These are phyloP conservation scores for Cucumis cinereus DNA, from an alignment of 306 rosid species.

Conservation along the genomic window DNA sequence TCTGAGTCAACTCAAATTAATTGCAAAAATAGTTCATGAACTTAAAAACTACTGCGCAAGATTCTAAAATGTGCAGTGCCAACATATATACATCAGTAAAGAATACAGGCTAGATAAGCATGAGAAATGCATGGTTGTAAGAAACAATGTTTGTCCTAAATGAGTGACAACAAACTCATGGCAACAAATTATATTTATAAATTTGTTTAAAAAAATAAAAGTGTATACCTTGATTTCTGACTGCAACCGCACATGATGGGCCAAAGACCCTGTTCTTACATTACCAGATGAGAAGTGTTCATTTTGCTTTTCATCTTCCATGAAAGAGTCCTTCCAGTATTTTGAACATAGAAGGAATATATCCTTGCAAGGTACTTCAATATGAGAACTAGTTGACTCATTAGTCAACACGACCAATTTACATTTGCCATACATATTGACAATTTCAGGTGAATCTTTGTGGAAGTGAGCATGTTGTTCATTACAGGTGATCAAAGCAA, in stretches of 20 bases:
- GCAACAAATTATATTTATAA: background rate
- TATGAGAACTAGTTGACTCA: slow-evolving; percentile 51
- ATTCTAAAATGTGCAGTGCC: background rate
- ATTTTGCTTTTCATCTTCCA: slow-evolving; percentile 28
- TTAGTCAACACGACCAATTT: slow-evolving; percentile 57
- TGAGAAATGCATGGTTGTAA: background rate
- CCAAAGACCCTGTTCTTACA: slow-evolving; percentile 22
- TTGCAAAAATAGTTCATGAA: background rate
- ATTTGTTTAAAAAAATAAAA: background rate
- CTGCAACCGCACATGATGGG: slow-evolving; percentile 17
- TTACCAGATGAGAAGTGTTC: slow-evolving; percentile 23
- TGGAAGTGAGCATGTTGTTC: slow-evolving; percentile 18
- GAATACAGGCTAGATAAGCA: background rate
- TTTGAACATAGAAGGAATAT: slow-evolving; percentile 42
- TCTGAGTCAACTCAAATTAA: background rate
- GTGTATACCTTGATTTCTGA: slow-evolving; percentile 37
- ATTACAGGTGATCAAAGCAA: slow-evolving; percentile 57
- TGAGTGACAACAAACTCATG: background rate
- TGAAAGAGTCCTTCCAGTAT: slow-evolving; percentile 30
- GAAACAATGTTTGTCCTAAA: background rate
- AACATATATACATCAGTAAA: background rate
- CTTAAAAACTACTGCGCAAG: background rate
- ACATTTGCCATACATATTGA: slow-evolving; percentile 32
- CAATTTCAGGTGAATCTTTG: slow-evolving; percentile 22
- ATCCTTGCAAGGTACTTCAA: slow-evolving; percentile 66